Percentiles rank a stretch among this genome's conserved stretches.
Conservation (phyloP, 306 rosid species). For the Arachis hypogaea region DNA sequence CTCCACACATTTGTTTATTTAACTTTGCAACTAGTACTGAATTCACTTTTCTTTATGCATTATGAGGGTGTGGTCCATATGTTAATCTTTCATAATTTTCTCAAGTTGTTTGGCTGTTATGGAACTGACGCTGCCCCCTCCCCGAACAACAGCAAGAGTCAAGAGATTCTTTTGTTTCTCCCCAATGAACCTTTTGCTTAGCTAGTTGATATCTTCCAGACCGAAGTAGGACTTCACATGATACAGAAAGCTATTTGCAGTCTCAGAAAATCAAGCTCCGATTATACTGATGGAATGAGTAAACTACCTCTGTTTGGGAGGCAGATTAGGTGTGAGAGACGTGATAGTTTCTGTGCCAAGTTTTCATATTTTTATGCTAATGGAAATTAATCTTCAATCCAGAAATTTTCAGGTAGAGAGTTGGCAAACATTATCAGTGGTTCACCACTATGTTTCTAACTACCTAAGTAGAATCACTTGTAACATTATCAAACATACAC, state of each 20-base stretch:
- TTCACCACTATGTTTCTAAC: background rate
- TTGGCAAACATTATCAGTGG: background rate
- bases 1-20: slow-evolving; percentile 14
- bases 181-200: slow-evolving; percentile 22
- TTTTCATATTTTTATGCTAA: background rate
- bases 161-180: background rate
- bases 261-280: no score
- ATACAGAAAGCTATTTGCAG: no score
- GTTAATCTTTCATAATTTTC: background rate
- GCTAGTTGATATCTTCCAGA: slow-evolving; percentile 1
- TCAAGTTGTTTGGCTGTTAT: background rate
- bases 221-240: background rate
- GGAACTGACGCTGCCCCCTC: background rate
- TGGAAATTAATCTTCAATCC: background rate
- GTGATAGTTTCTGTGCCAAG: background rate
- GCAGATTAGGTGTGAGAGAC: no score
- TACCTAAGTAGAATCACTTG: background rate
- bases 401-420: background rate
- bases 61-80: background rate
- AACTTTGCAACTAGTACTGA: background rate
- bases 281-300: no score
- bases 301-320: no score
- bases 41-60: slow-evolving; percentile 11
- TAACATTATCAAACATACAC: background rate
- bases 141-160: background rate